Evolutionary conservation across 441 rosid genomes (phyloP), one percentile per base, ranked within the genome.

Genomic region (Sinapis alba): DNA sequence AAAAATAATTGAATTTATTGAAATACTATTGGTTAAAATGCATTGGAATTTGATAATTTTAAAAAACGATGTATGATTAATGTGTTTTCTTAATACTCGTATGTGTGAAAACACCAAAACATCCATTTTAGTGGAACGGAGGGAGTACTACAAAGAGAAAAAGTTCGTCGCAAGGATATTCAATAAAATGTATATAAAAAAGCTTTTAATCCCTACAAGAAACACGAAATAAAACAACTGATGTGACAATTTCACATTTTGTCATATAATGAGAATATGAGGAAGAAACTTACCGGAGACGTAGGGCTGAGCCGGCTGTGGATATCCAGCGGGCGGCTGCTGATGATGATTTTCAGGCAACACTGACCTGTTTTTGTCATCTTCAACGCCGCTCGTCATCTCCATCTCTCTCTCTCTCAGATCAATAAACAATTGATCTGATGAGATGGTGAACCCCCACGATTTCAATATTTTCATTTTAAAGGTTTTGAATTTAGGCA

Each of bases 241-340:
- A n/a, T 34, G n/a, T 36, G 13, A 61, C 28, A 1, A 51, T 60
- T 13, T 16, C 1, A 61, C 8, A 84, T 89, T 45, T 85, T 84
- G 23, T 86, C 11, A 60, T 43, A 1, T 71, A 84, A 18, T 82
- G 71, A 75, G 83, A 88, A 84, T 7, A 34, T 7, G 80, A 50
- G 84, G 45, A 10, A 84, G 72, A 7, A 84, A 80, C 11, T 58
- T 58, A 69, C 84, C 41, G 43, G 78, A 57, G 3, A 89, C 94
- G n/a, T 90, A 83, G 1, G 98, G 96, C 21, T 94, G 88, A 24
- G 81, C 86, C 8, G 98, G 97, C 80, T 90, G 96, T 66, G 98
- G 98, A 76, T 82, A 92, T 36, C 93, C 98, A 15, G 86, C 69
- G 53, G 90, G 91, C 2, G 54, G 71, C 59, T 56, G 76, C 0